Base-by-base conservation (phyloP, 1,139 yeast species). In the Geotrichum phurueaensis region DNA sequence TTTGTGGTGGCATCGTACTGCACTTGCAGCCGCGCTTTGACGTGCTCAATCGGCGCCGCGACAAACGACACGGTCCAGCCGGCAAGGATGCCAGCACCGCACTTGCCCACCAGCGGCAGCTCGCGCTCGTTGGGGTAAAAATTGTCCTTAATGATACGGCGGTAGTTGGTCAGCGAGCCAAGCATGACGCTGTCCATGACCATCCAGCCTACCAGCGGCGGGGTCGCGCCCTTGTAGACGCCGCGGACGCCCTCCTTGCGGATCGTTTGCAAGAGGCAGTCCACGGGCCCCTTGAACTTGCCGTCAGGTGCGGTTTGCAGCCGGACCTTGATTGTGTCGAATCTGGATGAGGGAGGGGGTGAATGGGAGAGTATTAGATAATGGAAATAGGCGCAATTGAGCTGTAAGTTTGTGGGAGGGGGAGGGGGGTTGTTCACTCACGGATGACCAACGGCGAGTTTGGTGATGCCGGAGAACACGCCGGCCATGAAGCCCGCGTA, bases 21-120 rank as follows among this genome's bases (percentile, higher is more conserved):
- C 6, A 91, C 91, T 72, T 91, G 97, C 58, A 91, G 78, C 65
- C 96, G 79, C 2, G 96, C 96, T 73, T 90, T 91, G 67, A 90
- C 85, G 68, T 88, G 88, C 73, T 91, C 97, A 6, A 91, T 87
- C 0, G 97, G 97, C 0, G 97, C 96, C 1, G 97, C 97, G 20
- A 91, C 94, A 75, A 91, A 87, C 53, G 95, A 86, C 10, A 91
- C 97, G 0, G 97, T 91, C 86, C 86, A 84, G 1, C 97, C 97
- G 18, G 95, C 84, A 62, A 81, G 67, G 2, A 81, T 77, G n/a
- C 96, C 96, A 0, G 96, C 94, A 18, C 86, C 73, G 43, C 87
- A 79, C 68, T 87, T 91, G 0, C 96, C 97, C 43, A 80, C 64
- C 18, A 89, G 72, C 1, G 96, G 96, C 64, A 91, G 75, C 68